phyloP scores from a whole-genome alignment of 2,329 filamentous ascomycete species.

The Ceratocystis cubensis region DNA sequence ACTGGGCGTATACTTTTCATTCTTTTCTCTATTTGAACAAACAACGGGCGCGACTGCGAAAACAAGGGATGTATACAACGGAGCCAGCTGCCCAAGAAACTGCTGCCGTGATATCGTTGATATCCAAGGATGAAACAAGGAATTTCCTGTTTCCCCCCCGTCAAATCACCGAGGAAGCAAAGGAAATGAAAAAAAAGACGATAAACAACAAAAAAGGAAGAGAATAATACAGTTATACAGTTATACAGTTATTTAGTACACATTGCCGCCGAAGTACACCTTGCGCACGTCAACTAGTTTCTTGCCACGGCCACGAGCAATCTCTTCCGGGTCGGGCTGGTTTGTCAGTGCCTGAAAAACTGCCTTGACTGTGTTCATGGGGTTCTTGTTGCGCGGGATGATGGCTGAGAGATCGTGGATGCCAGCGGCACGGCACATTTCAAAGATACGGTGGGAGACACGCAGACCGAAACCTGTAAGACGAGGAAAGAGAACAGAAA shows the following conservation, averaged over 20 bases:
- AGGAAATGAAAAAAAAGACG: not conserved
- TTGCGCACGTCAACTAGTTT: constrained; percentile 94
- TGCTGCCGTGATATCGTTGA: constrained; percentile 11
- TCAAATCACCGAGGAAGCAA: not conserved
- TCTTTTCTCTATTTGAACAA: constrained; percentile 9
- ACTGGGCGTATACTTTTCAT: not conserved
- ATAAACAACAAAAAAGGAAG: constrained; percentile 2
- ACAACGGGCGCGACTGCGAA: not conserved
- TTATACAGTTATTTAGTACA: constrained; percentile 36
- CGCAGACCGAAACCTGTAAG: constrained; percentile 77
- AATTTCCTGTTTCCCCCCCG: not conserved
- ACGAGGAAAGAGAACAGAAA: constrained; percentile 14
- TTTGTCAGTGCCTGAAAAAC: constrained; percentile 67
- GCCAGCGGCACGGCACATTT: constrained; percentile 78
- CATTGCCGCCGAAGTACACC: constrained; percentile 84
- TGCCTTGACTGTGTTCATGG: constrained; percentile 96
- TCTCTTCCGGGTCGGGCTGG: constrained; percentile 78
- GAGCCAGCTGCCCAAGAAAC: not conserved
- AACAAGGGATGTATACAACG: no score
- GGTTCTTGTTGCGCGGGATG: constrained; percentile 77
- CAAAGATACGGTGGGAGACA: constrained; percentile 81
- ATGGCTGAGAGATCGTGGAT: constrained; percentile 76
- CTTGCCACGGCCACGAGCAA: constrained; percentile 78
- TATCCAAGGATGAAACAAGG: constrained; percentile 9
- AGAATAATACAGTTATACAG: not conserved